Conservation (phyloP, 257 asterid genomes). For the Fraxinus anomala region DNA sequence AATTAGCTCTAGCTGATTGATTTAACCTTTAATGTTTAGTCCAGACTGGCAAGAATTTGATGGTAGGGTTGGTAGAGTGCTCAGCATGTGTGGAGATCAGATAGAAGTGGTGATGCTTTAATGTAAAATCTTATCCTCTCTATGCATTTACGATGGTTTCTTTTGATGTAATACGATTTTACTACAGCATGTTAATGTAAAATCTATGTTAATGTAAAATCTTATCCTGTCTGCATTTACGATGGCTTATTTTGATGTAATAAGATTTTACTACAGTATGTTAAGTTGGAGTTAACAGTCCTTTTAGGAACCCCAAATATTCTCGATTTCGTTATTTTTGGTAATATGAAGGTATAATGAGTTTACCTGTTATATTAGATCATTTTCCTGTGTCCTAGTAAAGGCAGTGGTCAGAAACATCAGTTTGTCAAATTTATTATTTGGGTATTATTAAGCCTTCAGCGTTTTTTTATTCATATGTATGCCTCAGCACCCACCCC, state of each 20-base stretch:
- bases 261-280: neutral
- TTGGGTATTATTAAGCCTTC: too few relatives aligned
- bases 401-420: too few relatives aligned
- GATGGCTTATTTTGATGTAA: neutral
- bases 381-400: too few relatives aligned
- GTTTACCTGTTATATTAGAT: too few relatives aligned
- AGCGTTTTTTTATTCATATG: too few relatives aligned
- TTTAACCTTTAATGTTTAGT: conserved; percentile 33
- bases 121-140: conserved; percentile 23
- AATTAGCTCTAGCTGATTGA: conserved; percentile 33
- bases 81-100: conserved; percentile 13
- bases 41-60: conserved; percentile 29
- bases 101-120: conserved; percentile 30
- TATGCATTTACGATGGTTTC: conserved; percentile 2
- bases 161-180: neutral
- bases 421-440: too few relatives aligned
- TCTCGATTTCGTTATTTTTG: neutral
- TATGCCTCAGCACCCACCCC: too few relatives aligned
- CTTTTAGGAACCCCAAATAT: neutral
- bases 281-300: neutral
- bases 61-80: conserved; percentile 15
- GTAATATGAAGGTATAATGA: neutral
- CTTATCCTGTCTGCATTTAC: conserved; percentile 11
- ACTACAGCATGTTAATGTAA: neutral
- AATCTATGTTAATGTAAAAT: conserved; percentile 7